phyloP scores from a whole-genome alignment of 1,139 yeast genomes.

The Yamadazyma taylorii region DNA sequence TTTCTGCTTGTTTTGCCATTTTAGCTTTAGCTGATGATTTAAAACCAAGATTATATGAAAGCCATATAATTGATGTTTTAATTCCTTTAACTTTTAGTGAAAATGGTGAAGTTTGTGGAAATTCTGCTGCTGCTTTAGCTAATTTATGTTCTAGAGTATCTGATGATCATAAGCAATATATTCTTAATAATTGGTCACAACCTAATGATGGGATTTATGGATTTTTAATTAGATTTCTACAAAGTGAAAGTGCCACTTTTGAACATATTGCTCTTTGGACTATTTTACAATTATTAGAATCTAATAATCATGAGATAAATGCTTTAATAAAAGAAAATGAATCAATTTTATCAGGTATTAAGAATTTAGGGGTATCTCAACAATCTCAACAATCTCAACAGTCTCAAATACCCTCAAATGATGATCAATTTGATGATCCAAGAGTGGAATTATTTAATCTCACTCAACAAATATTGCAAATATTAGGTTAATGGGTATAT shows the following conservation, averaged over 20 bases:
- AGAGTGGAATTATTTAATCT: conserved; percentile 71
- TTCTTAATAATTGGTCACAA: conserved; percentile 73
- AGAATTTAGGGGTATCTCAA: conserved; percentile 47
- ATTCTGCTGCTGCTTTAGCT: conserved; percentile 97
- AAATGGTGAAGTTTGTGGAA: conserved; percentile 96
- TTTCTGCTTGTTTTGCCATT: conserved; percentile 96
- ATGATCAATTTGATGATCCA: conserved; percentile 57
- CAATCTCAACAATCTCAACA: conserved; percentile 33
- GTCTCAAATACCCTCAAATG: conserved; percentile 19
- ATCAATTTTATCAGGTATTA: conserved; percentile 57
- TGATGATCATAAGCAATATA: conserved; percentile 70
- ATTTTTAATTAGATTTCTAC: conserved; percentile 76
- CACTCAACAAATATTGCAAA: conserved; percentile 74
- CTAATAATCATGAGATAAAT: conserved; percentile 72
- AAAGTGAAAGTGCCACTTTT: conserved; percentile 89
- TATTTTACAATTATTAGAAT: conserved; percentile 85
- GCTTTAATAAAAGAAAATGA: conserved; percentile 61
- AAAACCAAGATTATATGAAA: conserved; percentile 78
- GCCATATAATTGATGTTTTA: conserved; percentile 84
- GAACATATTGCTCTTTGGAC: conserved; percentile 99
- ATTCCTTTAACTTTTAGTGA: conserved; percentile 87
- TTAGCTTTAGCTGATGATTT: conserved; percentile 95
- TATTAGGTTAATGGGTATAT: conserved; percentile 33
- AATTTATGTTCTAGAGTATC: conserved; percentile 86
- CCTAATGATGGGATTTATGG: conserved; percentile 88